phyloP scores from a whole-genome alignment of 139 green algal genomes.

The Pleodorina starrii region DNA sequence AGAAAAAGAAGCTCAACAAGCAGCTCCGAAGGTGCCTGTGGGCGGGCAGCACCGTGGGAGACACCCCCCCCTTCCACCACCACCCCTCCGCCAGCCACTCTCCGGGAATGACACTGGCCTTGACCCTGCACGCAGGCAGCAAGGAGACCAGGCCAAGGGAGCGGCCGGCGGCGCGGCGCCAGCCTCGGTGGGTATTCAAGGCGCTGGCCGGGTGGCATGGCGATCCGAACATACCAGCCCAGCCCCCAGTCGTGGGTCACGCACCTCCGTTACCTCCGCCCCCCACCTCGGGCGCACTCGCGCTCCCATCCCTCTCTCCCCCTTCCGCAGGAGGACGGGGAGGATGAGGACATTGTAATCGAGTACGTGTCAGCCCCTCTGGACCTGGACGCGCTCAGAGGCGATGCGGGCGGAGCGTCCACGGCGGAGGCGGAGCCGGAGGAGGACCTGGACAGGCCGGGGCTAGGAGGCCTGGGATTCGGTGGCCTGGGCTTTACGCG shows the following conservation, averaged over 20 bases:
- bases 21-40: conserved; percentile 59
- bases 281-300: too few relatives aligned
- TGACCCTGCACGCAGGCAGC: conserved; percentile 35
- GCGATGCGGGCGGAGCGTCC: background rate
- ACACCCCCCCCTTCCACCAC: background rate
- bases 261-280: too few relatives aligned
- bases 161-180: background rate
- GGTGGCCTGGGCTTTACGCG: conserved; percentile 51
- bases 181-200: background rate
- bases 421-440: conserved; percentile 3
- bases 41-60: too few relatives aligned
- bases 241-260: too few relatives aligned
- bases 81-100: background rate
- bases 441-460: conserved; percentile 38
- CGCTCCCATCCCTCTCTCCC: background rate
- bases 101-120: background rate
- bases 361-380: conserved; percentile 71
- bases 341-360: conserved; percentile 66
- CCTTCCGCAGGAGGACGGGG: conserved; percentile 33
- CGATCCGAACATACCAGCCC: too few relatives aligned
- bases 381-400: conserved; percentile 51
- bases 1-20: conserved; percentile 66
- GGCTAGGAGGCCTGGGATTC: conserved; percentile 55
- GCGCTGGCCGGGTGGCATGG: too few relatives aligned
- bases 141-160: conserved; percentile 28